Percentiles rank a stretch among this genome's conserved stretches.
phyloP scores from a whole-genome alignment of 129 eudicot genomes.

The Flaveria trinervia region DNA sequence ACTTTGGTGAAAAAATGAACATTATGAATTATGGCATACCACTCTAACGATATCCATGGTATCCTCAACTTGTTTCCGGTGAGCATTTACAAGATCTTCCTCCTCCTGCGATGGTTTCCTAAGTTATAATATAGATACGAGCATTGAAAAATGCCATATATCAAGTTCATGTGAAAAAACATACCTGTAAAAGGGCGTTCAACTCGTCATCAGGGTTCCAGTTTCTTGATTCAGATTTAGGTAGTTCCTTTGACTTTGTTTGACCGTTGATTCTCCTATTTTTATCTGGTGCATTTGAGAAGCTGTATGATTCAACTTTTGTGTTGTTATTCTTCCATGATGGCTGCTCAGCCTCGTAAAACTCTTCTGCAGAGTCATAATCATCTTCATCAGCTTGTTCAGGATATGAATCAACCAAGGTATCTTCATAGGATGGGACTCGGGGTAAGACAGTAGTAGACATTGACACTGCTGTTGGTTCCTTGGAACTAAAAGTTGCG shows the following conservation, averaged over 20 bases:
- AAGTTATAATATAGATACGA: background rate
- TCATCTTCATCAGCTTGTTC: constrained; percentile 77
- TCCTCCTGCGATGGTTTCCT: constrained; percentile 63
- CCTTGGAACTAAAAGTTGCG: constrained; percentile 53
- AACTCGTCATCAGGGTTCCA: constrained; percentile 66
- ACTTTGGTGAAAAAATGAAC: background rate
- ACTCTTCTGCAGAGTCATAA: constrained; percentile 70
- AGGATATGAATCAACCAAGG: constrained; percentile 66
- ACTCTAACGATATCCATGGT: constrained; percentile 97
- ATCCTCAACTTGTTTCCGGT: constrained; percentile 94
- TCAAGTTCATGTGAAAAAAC: background rate
- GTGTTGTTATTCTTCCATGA: constrained; percentile 58
- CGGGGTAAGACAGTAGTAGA: constrained; percentile 58
- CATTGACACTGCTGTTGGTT: constrained; percentile 60
- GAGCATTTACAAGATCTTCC: constrained; percentile 98
- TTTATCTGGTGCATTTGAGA: constrained; percentile 56
- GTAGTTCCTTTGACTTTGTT: constrained; percentile 67
- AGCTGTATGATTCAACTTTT: constrained; percentile 48
- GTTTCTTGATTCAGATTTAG: constrained; percentile 54
- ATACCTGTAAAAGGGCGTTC: constrained; percentile 74
- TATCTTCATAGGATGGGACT: constrained; percentile 65
- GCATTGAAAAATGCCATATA: background rate
- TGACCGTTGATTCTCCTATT: constrained; percentile 58
- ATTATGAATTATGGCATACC: constrained; percentile 38
- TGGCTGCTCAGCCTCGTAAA: constrained; percentile 64